Base-by-base conservation (phyloP, 805 yeast genomes). In the Candida palmyrensis region DNA sequence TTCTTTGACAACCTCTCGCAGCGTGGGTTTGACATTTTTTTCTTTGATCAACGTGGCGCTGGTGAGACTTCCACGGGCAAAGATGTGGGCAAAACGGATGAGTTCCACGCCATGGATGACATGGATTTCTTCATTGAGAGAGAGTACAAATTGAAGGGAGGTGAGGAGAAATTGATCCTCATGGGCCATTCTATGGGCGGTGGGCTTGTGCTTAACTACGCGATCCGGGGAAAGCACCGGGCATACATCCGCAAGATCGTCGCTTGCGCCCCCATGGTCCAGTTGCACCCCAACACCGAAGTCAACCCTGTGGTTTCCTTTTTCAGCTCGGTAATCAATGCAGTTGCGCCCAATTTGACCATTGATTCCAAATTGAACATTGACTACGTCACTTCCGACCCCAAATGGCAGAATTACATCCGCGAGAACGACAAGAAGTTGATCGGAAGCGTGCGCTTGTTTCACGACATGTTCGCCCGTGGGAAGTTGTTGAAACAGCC, bases 101-200 rank as follows among this genome's bases (percentile, higher is more conserved):
- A 82, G 38, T 45, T 41, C 29, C 71, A 71, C 39, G 71, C 75
- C 2, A 77, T 73, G 47, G 62, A 68, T 17, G 89, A 79, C 49
- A 59, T 83, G 44, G 77, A 80, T 35, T 71, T 62, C 45, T 71
- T 83, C 52, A 54, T 79, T 34, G 59, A 71, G 36, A 49, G 48
- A 29, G 69, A 68, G 32, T 45, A 68, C 15, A 64, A 67, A 13
- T 18, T 13, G 12, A 18, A 29, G 10, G 6, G 18, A n/a, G 14
- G 16, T n/a, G 60, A 62, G 18, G 65, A 62, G 30, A 71, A 71
- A 40, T 44, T 82, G 20, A 69, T 62, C 44, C 47, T 84, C 29
- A 61, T 72, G 47, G 88, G 90, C 1, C 86, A 79, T 43, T 82
- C 88, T 7, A 82, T 84, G 89, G 95, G 95, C 32, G 90, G 90